phyloP scores from a whole-genome alignment of 305 asterid species.

The Striga hermonthica region DNA sequence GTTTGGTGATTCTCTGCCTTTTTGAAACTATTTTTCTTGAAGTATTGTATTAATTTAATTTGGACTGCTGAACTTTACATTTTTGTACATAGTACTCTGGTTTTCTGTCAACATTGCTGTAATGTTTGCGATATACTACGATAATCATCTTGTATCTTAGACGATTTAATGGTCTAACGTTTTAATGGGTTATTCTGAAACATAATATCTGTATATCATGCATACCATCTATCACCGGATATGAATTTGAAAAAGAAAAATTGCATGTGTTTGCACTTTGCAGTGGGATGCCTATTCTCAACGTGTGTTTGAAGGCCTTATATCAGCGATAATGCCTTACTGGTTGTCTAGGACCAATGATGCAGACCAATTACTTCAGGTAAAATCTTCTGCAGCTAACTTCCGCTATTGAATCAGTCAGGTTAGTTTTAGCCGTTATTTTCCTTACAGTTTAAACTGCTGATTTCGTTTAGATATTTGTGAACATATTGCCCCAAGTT shows the following conservation, averaged over 20 bases:
- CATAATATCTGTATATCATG: slow-evolving; percentile 5
- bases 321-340: slow-evolving; percentile 79
- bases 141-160: slow-evolving; percentile 7
- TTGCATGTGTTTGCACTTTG: slow-evolving; percentile 28
- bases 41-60: slow-evolving; percentile 14
- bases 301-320: slow-evolving; percentile 74
- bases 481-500: slow-evolving; percentile 68
- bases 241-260: slow-evolving; percentile 24
- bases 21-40: slow-evolving; percentile 14
- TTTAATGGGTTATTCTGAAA: slow-evolving; percentile 5
- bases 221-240: background rate
- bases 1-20: background rate
- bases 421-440: slow-evolving; percentile 21
- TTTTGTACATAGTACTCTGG: background rate
- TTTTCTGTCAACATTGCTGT: slow-evolving; percentile 23
- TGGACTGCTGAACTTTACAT: background rate
- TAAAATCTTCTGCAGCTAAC: slow-evolving; percentile 31
- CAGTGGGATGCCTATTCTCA: slow-evolving; percentile 91
- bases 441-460: slow-evolving; percentile 7
- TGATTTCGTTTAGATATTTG: slow-evolving; percentile 59
- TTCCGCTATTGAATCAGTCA: slow-evolving; percentile 7
- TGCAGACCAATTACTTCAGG: slow-evolving; percentile 74
- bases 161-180: background rate
- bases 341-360: slow-evolving; percentile 66
- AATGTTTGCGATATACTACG: slow-evolving; percentile 8